phyloP scores from a whole-genome alignment of 257 asterid species.

The Verbena officinalis region DNA sequence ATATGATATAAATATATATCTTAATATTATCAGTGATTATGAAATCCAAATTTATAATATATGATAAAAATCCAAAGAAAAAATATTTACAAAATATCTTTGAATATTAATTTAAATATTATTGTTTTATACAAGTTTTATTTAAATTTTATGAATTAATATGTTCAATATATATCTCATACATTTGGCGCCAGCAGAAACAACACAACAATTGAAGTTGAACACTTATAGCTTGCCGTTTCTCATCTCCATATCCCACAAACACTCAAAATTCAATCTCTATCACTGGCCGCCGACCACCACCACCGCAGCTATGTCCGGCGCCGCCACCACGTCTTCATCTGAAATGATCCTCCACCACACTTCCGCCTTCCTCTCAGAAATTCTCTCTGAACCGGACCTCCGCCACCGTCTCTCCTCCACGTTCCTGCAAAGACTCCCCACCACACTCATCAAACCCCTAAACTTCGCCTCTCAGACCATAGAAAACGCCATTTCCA shows the following conservation, averaged over 20 bases:
- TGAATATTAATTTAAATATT: too few species aligned
- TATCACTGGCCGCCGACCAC: too few species aligned
- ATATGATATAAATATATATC: too few species aligned
- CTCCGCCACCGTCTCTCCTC: conserved; percentile 54
- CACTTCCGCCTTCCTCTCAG: conserved; percentile 51
- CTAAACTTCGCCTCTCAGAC: conserved; percentile 58
- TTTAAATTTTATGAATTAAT: too few species aligned
- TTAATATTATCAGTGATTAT: too few species aligned
- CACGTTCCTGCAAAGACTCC: conserved; percentile 42
- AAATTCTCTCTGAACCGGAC: conserved; percentile 46
- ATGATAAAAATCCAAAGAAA: too few species aligned
- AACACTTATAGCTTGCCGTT: background rate
- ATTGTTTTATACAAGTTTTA: too few species aligned
- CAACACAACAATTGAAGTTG: background rate
- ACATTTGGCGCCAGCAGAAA: conserved; percentile 13
- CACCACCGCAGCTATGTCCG: conserved; percentile 21
- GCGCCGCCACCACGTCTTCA: conserved; percentile 42
- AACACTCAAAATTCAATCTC: background rate
- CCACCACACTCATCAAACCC: conserved; percentile 37
- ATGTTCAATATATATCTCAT: too few species aligned
- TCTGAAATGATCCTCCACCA: conserved; percentile 55
- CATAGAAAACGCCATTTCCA: conserved; percentile 56
- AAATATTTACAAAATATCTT: too few species aligned
- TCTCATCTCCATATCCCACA: background rate
- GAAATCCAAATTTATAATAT: too few species aligned